Evolutionary conservation across 208 protist species (phyloP).

Genomic region (Lotmaria passim): DNA sequence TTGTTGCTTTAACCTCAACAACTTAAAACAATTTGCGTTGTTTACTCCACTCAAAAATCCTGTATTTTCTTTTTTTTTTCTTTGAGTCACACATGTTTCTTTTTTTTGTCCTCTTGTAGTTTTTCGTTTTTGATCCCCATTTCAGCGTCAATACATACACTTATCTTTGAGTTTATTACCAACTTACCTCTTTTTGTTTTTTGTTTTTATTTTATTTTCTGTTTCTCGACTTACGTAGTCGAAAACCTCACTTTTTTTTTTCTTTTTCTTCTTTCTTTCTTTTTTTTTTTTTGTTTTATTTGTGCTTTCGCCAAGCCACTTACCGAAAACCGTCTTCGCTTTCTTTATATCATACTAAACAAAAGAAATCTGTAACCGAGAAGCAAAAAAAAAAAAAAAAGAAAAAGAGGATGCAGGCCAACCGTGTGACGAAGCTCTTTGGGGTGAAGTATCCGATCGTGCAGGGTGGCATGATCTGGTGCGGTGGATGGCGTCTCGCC

Average conservation of each 20-base stretch:
- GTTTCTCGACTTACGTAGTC: too few species aligned
- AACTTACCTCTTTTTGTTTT: neutral
- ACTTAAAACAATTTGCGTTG: neutral
- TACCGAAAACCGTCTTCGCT: too few species aligned
- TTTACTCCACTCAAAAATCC: slow-evolving; percentile 2
- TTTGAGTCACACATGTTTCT: slow-evolving; percentile 9
- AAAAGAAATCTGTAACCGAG: neutral
- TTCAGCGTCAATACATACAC: neutral
- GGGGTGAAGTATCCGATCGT: slow-evolving; percentile 84
- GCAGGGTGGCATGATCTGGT: slow-evolving; percentile 84
- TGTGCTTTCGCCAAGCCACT: too few species aligned
- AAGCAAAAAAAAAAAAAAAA: slow-evolving; percentile 5
- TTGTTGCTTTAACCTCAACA: neutral
- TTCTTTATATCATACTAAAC: slow-evolving; percentile 13
- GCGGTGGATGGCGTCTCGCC: slow-evolving; percentile 77
- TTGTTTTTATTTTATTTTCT: too few species aligned
- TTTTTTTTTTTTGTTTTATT: too few species aligned
- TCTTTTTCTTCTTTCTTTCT: too few species aligned
- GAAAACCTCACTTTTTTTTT: too few species aligned
- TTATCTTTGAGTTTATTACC: slow-evolving; percentile 1
- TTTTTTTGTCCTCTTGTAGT: neutral
- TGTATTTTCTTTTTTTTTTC: neutral
- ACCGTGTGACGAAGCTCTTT: slow-evolving; percentile 59
- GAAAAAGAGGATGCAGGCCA: slow-evolving; percentile 42
- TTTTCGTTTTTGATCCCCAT: neutral